These are phyloP conservation scores for Ophiostoma australiae DNA, from an alignment of 2,329 filamentous ascomycete genomes.

Conservation along the genomic window DNA sequence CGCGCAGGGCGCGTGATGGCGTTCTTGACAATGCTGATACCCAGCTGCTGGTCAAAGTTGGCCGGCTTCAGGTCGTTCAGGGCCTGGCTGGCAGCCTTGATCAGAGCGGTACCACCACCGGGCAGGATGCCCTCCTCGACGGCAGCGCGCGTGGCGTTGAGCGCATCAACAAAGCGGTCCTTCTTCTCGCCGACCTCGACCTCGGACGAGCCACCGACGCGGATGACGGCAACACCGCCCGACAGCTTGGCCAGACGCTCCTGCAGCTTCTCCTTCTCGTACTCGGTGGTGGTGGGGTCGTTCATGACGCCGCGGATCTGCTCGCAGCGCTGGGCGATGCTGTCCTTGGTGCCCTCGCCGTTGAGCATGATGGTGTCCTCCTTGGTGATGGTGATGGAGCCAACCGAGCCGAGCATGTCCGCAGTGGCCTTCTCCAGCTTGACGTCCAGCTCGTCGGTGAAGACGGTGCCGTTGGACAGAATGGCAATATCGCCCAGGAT, in stretches of 20 bases:
- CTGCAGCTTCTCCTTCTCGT: slow-evolving; percentile 99
- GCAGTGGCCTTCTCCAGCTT: slow-evolving; percentile 98
- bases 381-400: slow-evolving; percentile 99
- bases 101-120: slow-evolving; percentile 93
- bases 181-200: slow-evolving; percentile 99
- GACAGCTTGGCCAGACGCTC: slow-evolving; percentile 99
- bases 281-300: slow-evolving; percentile 91
- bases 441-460: slow-evolving; percentile 95
- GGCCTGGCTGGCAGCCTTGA: slow-evolving; percentile 93
- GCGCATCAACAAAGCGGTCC: slow-evolving; percentile 96
- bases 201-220: slow-evolving; percentile 94
- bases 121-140: slow-evolving; percentile 99
- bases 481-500: slow-evolving; percentile 96
- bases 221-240: slow-evolving; percentile 98
- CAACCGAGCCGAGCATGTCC: slow-evolving; percentile 94
- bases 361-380: slow-evolving; percentile 99
- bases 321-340: slow-evolving; percentile 91
- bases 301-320: slow-evolving; percentile 97
- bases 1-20: slow-evolving; percentile 93
- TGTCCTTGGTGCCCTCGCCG: slow-evolving; percentile 91
- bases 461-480: slow-evolving; percentile 94
- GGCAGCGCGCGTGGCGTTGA: slow-evolving; percentile 95
- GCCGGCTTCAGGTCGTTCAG: slow-evolving; percentile 73
- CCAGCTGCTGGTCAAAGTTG: slow-evolving; percentile 99
- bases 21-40: slow-evolving; percentile 95